phyloP scores from a whole-genome alignment of 306 rosid species.

The Prunus dulcis region DNA sequence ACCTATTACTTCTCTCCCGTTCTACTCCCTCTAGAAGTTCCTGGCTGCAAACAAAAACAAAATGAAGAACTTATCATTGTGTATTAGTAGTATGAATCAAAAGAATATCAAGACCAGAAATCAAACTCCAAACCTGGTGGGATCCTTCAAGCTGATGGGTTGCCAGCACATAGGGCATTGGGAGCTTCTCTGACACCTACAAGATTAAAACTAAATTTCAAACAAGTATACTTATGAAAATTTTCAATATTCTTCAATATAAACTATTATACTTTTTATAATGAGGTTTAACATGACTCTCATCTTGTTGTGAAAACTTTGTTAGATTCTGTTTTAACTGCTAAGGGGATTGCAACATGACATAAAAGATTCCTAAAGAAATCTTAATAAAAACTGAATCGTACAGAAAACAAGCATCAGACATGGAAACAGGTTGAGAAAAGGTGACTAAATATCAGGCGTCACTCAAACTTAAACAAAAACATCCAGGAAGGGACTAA shows the following conservation, averaged over 20 bases:
- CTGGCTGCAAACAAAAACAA: constrained; percentile 52
- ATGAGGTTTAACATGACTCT: not conserved
- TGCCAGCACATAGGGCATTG: constrained; percentile 99
- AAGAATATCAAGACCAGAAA: constrained; percentile 8
- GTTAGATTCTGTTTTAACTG: not conserved
- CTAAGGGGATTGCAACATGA: not conserved
- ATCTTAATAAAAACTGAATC: too few species aligned
- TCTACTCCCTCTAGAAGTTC: constrained; percentile 90
- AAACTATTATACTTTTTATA: not conserved
- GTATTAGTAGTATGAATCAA: not conserved
- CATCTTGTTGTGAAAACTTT: not conserved
- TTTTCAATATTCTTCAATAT: not conserved
- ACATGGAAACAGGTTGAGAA: too few species aligned
- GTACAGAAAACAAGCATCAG: too few species aligned
- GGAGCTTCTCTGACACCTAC: constrained; percentile 97
- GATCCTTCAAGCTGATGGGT: constrained; percentile 87
- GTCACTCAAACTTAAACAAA: not conserved
- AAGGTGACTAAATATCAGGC: too few species aligned
- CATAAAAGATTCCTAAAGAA: too few species aligned
- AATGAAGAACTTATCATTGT: constrained; percentile 9
- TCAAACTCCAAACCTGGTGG: constrained; percentile 59
- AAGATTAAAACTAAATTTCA: constrained; percentile 18
- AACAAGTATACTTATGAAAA: constrained; percentile 7
- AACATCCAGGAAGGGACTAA: not conserved
- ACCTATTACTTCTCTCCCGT: constrained; percentile 75